A percentile compares a stretch with the other conserved stretches of the same genome.
Evolutionary conservation across 495 filamentous ascomycete genomes (phyloP).

Genomic region (Diplogelasinospora grovesii): DNA sequence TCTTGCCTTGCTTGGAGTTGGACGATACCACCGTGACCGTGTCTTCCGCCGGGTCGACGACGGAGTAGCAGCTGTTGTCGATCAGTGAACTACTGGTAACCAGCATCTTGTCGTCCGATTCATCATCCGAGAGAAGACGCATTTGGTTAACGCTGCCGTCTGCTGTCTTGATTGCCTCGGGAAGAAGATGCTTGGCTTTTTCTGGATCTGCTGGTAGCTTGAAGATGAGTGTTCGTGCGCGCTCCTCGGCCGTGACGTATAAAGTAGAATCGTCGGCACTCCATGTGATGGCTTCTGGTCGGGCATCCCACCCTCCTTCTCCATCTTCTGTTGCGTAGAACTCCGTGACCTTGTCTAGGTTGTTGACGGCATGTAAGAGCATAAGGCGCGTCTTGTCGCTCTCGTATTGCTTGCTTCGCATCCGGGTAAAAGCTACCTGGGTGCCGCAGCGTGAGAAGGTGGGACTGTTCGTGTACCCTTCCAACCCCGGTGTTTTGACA

Average conservation of each 20-base stretch:
- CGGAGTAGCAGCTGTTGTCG: slow-evolving; percentile 62
- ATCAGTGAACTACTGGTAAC: slow-evolving; percentile 59
- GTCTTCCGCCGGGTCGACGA: slow-evolving; percentile 47
- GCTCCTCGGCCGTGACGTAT: slow-evolving; percentile 60
- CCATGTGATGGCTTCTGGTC: slow-evolving; percentile 60
- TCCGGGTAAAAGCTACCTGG: slow-evolving; percentile 71
- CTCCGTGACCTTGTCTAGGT: slow-evolving; percentile 55
- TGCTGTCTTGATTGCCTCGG: slow-evolving; percentile 48
- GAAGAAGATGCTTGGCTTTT: slow-evolving; percentile 45
- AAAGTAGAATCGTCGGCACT: slow-evolving; percentile 57
- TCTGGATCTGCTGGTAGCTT: slow-evolving; percentile 50
- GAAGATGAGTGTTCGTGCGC: slow-evolving; percentile 57
- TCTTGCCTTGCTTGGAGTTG: slow-evolving; percentile 56
- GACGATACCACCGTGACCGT: slow-evolving; percentile 52
- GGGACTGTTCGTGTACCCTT: slow-evolving; percentile 71
- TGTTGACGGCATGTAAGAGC: slow-evolving; percentile 51
- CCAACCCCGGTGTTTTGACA: slow-evolving; percentile 42
- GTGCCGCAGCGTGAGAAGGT: slow-evolving; percentile 69
- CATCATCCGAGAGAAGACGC: slow-evolving; percentile 41
- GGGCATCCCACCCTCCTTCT: slow-evolving; percentile 59
- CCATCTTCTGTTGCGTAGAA: slow-evolving; percentile 57
- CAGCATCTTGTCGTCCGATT: slow-evolving; percentile 53
- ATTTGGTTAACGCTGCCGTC: slow-evolving; percentile 56
- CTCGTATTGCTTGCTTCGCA: slow-evolving; percentile 79
- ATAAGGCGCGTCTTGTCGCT: slow-evolving; percentile 79